Evolutionary conservation across 2,329 filamentous ascomycete species (phyloP), one percentile per base, ranked within the genome.

Genomic region (Cordyceps militaris): DNA sequence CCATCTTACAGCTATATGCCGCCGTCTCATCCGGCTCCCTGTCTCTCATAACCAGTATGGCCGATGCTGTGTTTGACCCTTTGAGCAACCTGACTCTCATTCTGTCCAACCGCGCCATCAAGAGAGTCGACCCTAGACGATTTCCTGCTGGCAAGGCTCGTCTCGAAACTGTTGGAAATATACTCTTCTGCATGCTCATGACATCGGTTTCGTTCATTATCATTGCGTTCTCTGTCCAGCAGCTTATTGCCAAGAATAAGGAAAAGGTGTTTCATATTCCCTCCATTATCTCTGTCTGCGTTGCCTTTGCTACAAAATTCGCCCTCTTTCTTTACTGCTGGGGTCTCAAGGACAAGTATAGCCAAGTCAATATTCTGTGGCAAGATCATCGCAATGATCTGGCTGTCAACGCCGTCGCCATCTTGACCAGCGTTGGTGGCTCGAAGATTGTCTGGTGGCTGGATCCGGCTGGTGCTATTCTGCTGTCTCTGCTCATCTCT

Each of bases 321-420:
- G 67, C 66, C 5, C 79, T 97, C 1, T 97, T 97, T 71, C 65
- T 95, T 26, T 97, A 97, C 76, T 97, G 94, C 75, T 97, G 88
- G 84, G 84, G 89, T 4, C 74, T 97, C 66, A 87, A 93, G 64
- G 87, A 97, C 75, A 89, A 90, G 66, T 96, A 97, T 76, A 91
- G 85, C 60, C 92, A 97, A 71, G 85, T 97, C 62, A 83, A 88
- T 58, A 97, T 97, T 69, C 77, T 97, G 14, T 97, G 91, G 92
- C 89, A 96, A 71, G 93, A 97, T 68, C 94, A 99, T 75, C 87
- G 94, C 61, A 99, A 99, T 69, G 94, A 99, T 69, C 79, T 99
- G n/a, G 79, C 96, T 66, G 91, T 99, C 80, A 99, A 97, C 71
- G 91, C 91, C 56, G 91, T 96, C 64, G 91, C 88, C 82, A 85